A percentile compares a stretch with the other conserved stretches of the same genome.
phyloP scores from a whole-genome alignment of 2,329 filamentous ascomycete species.

The Plenodomus biglobosus region DNA sequence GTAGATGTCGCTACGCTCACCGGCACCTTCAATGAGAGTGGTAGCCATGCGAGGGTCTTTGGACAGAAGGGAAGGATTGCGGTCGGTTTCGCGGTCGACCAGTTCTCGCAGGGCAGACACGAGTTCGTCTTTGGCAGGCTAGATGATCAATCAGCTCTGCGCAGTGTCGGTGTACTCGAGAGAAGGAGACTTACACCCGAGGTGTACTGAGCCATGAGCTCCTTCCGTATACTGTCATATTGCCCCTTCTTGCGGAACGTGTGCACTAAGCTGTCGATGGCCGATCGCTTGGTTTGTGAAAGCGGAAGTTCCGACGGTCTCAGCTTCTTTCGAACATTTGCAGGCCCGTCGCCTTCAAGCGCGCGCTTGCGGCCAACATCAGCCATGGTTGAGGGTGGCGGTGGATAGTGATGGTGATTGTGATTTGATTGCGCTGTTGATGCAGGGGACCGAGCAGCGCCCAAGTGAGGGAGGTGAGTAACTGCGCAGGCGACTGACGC shows the following conservation, averaged over 20 bases:
- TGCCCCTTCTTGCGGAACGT: constrained; percentile 85
- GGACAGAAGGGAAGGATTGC: constrained; percentile 70
- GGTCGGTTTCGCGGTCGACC: constrained; percentile 72
- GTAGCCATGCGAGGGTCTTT: constrained; percentile 74
- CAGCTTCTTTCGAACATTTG: constrained; percentile 57
- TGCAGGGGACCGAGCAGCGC: constrained; percentile 4
- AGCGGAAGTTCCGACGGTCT: constrained; percentile 76
- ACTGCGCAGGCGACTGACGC: neutral
- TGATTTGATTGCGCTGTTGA: neutral
- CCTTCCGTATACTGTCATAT: constrained; percentile 76
- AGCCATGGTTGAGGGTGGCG: constrained; percentile 29
- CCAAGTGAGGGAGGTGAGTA: constrained; percentile 2
- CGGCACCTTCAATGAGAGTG: constrained; percentile 74
- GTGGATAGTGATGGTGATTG: neutral
- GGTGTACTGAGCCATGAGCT: constrained; percentile 74
- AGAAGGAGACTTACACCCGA: constrained; percentile 58
- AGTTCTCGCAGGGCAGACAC: constrained; percentile 68
- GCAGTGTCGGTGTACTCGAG: constrained; percentile 29
- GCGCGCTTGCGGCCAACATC: constrained; percentile 36
- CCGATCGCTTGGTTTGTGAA: constrained; percentile 69
- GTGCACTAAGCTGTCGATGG: constrained; percentile 74
- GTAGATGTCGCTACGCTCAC: constrained; percentile 76
- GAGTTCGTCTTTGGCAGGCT: constrained; percentile 72
- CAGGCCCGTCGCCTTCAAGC: constrained; percentile 33
- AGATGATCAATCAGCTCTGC: neutral